These are phyloP conservation scores for Aspergillus sp. DNA, from an alignment of 2,329 filamentous ascomycete species.

Conservation along the genomic window DNA sequence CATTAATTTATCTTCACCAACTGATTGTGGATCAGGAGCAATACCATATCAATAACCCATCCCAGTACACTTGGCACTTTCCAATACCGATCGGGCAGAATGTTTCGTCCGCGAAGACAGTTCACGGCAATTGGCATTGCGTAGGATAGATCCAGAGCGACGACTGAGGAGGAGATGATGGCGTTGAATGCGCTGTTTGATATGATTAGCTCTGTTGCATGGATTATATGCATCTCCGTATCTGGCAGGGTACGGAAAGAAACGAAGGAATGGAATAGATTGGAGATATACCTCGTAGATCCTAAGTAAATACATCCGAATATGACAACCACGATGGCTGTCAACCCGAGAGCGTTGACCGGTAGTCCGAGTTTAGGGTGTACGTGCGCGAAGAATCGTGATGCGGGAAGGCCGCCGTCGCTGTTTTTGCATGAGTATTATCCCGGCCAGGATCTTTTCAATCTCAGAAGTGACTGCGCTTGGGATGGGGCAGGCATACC, in stretches of 20 bases:
- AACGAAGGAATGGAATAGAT: background rate
- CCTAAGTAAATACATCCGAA: constrained; percentile 70
- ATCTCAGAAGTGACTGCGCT: background rate
- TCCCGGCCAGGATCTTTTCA: background rate
- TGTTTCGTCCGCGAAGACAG: constrained; percentile 62
- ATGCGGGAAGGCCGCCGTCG: constrained; percentile 66
- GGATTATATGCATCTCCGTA: no score
- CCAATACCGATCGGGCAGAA: constrained; percentile 62
- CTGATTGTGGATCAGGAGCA: background rate
- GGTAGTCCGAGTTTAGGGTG: constrained; percentile 62
- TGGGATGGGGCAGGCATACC: constrained; percentile 11
- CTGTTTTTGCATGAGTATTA: constrained; percentile 26
- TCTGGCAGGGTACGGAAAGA: background rate
- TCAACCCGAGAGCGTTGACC: constrained; percentile 63
- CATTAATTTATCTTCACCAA: fast-evolving
- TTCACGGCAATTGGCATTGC: constrained; percentile 72
- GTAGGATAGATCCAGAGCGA: constrained; percentile 70
- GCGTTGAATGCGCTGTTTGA: constrained; percentile 63
- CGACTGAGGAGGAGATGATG: constrained; percentile 68
- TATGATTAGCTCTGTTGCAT: no score
- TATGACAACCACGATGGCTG: constrained; percentile 60
- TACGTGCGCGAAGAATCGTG: constrained; percentile 59
- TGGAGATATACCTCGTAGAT: constrained; percentile 41
- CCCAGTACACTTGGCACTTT: constrained; percentile 54
- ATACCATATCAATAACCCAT: constrained; percentile 59